These are phyloP conservation scores for Lactarius hengduanensis DNA, from an alignment of 768 basidiomycete genomes.

Conservation along the genomic window DNA sequence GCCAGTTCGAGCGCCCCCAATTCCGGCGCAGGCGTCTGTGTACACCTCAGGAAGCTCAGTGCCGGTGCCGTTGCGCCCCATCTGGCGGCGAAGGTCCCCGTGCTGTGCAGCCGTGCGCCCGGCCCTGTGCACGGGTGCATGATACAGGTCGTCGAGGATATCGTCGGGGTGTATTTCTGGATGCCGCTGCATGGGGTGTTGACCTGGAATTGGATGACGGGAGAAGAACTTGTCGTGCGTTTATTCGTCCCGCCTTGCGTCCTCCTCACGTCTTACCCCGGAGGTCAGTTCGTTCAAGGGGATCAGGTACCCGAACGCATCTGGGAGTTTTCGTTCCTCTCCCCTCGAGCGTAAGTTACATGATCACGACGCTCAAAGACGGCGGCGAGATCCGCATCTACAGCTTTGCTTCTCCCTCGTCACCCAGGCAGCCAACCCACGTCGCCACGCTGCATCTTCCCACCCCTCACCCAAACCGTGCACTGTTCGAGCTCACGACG, in stretches of 20 bases:
- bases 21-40: conserved; percentile 28
- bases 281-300: too few species aligned
- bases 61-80: conserved; percentile 40
- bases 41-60: conserved; percentile 47
- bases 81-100: conserved; percentile 39
- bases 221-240: conserved; percentile 44
- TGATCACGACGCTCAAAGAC: conserved; percentile 39
- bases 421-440: background rate
- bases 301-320: conserved; percentile 13
- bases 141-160: conserved; percentile 54
- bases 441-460: too few species aligned
- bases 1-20: background rate
- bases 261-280: too few species aligned
- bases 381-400: conserved; percentile 47
- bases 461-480: too few species aligned
- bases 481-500: too few species aligned
- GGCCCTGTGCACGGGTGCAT: conserved; percentile 36
- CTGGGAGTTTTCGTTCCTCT: conserved; percentile 50
- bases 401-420: conserved; percentile 34
- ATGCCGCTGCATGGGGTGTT: conserved; percentile 38
- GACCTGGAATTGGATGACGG: conserved; percentile 56
- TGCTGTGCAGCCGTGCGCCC: conserved; percentile 32
- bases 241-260: too few species aligned
- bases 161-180: conserved; percentile 49
- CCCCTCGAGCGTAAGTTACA: conserved; percentile 39